Evolutionary conservation across 208 protist genomes (phyloP).

Genomic region (Leishmania gerbilli): DNA sequence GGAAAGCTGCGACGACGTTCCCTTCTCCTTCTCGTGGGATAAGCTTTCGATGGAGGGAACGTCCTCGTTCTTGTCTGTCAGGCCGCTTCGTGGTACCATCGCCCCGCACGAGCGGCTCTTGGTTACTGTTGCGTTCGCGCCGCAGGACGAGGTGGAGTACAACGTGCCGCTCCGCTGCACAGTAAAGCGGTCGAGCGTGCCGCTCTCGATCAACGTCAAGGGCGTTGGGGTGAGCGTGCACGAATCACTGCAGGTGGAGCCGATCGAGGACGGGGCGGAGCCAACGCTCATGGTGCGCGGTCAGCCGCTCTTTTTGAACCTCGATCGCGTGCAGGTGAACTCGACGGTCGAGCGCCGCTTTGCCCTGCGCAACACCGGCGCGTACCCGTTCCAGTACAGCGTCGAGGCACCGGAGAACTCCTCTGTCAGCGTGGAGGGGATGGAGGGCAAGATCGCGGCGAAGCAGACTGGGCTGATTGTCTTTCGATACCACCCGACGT

Average conservation of each 20-base stretch:
- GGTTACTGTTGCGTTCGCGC: slow-evolving; percentile 84
- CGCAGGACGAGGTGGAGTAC: slow-evolving; percentile 91
- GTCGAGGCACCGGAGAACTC: slow-evolving; percentile 46
- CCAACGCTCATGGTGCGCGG: slow-evolving; percentile 38
- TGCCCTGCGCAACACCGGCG: slow-evolving; percentile 90
- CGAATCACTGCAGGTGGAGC: slow-evolving; percentile 80
- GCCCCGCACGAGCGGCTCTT: slow-evolving; percentile 68
- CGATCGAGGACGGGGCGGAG: slow-evolving; percentile 34
- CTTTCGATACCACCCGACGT: slow-evolving; percentile 83
- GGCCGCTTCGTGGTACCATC: slow-evolving; percentile 84
- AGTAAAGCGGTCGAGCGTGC: slow-evolving; percentile 92
- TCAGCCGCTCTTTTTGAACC: slow-evolving; percentile 67
- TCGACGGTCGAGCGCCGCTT: slow-evolving; percentile 70
- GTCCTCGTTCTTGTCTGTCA: slow-evolving; percentile 66
- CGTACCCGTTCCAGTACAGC: slow-evolving; percentile 89
- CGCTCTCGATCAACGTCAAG: slow-evolving; percentile 96
- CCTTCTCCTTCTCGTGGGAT: slow-evolving; percentile 94
- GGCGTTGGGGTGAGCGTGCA: slow-evolving; percentile 94
- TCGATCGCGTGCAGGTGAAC: slow-evolving; percentile 95
- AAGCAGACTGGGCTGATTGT: slow-evolving; percentile 68
- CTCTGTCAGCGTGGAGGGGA: slow-evolving; percentile 57
- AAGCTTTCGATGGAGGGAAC: slow-evolving; percentile 46
- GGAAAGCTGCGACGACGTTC: slow-evolving; percentile 93
- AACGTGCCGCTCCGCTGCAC: slow-evolving; percentile 92
- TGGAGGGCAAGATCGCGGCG: slow-evolving; percentile 65